phyloP scores from a whole-genome alignment of 2,329 filamentous ascomycete species.

The Ceratocystis harringtonii region DNA sequence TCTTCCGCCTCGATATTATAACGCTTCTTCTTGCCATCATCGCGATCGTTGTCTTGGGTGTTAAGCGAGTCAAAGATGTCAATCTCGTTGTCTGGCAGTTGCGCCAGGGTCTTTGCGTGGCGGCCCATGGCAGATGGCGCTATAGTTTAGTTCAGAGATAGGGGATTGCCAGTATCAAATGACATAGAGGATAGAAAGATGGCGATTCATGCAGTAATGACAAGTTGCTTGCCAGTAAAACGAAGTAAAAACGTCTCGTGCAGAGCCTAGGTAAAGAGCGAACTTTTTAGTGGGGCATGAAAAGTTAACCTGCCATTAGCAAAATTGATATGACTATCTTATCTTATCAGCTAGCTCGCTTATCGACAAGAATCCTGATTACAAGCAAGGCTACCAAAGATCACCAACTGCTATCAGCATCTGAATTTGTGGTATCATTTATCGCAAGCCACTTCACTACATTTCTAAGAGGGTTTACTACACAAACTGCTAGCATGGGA shows the following conservation, averaged over 20 bases:
- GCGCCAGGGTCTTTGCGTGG: conserved; percentile 63
- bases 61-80: conserved; percentile 76
- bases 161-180: not conserved
- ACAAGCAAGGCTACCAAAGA: not conserved
- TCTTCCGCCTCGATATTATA: conserved; percentile 19
- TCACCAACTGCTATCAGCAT: not conserved
- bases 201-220: not conserved
- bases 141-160: not conserved
- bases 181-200: not conserved
- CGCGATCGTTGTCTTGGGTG: conserved; percentile 40
- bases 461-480: not conserved
- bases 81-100: conserved; percentile 68
- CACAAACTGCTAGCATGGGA: conserved; percentile 7
- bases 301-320: conserved; percentile 1
- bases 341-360: conserved; percentile 3
- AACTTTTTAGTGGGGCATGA: conserved; percentile 9
- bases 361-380: conserved; percentile 8
- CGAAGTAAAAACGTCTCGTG: no score
- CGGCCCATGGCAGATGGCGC: conserved; percentile 42
- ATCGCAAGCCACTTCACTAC: not conserved
- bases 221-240: conserved; percentile 1
- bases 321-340: not conserved
- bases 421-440: not conserved
- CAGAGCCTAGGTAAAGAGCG: conserved; percentile 8
- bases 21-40: conserved; percentile 25